Evolutionary conservation across 129 eudicot species (phyloP).

Genomic region (Mikania micrantha): DNA sequence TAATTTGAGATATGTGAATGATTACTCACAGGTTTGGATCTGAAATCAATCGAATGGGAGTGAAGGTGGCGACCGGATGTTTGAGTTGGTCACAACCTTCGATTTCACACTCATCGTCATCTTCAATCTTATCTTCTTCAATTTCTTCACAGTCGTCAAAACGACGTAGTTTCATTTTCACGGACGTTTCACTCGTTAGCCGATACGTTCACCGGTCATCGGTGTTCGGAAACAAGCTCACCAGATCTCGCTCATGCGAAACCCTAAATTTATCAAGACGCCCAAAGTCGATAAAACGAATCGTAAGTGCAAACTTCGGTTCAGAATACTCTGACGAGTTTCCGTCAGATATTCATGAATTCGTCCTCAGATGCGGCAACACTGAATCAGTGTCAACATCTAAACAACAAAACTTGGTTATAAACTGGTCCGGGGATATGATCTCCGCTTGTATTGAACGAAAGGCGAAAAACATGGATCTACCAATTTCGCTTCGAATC

Average conservation of each 20-base stretch:
- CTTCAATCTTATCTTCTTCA: slow-evolving; percentile 44
- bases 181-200: slow-evolving; percentile 34
- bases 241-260: slow-evolving; percentile 47
- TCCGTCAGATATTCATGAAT: slow-evolving; percentile 44
- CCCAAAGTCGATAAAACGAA: slow-evolving; percentile 23
- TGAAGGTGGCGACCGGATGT: slow-evolving; percentile 44
- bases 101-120: slow-evolving; percentile 26
- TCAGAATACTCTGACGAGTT: slow-evolving; percentile 56
- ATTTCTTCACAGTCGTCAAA: slow-evolving; percentile 40
- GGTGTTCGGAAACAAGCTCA: slow-evolving; percentile 35
- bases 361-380: slow-evolving; percentile 39
- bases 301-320: slow-evolving; percentile 53
- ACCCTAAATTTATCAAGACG: slow-evolving; percentile 5
- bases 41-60: slow-evolving; percentile 24
- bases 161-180: slow-evolving; percentile 28
- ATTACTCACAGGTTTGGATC: background rate
- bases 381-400: too few relatives aligned
- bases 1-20: background rate
- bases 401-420: too few relatives aligned
- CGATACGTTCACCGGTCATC: slow-evolving; percentile 28
- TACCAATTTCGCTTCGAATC: slow-evolving; percentile 80
- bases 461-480: slow-evolving; percentile 67
- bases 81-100: slow-evolving; percentile 47
- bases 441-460: slow-evolving; percentile 54
- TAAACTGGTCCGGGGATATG: slow-evolving; percentile 39